Conservation (phyloP, 192 early-diverging fungal genomes). For the Pilobolus umbonatus region DNA sequence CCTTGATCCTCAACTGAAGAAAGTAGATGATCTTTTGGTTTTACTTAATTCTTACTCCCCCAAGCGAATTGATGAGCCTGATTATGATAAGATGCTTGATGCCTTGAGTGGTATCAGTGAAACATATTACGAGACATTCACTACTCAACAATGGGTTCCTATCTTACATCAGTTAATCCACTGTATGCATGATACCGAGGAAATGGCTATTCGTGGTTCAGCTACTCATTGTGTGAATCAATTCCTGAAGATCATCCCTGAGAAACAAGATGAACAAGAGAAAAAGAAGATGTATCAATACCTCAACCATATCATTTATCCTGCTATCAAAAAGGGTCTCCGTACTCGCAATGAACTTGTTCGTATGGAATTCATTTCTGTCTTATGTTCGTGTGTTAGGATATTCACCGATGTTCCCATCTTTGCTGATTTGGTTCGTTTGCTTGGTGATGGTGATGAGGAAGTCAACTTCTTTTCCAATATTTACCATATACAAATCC, state of each 20-base stretch:
- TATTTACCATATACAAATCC: constrained; percentile 91
- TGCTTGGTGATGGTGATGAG: constrained; percentile 74
- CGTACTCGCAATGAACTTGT: constrained; percentile 49
- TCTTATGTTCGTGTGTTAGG: constrained; percentile 61
- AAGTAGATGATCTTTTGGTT: constrained; percentile 51
- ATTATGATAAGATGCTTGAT: constrained; percentile 78
- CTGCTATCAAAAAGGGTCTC: constrained; percentile 67
- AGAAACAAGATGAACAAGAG: constrained; percentile 12
- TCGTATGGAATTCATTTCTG: constrained; percentile 63
- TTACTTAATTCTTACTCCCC: constrained; percentile 80
- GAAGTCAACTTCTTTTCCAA: constrained; percentile 96
- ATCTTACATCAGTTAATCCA: constrained; percentile 84
- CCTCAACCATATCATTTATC: constrained; percentile 61
- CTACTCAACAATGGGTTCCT: constrained; percentile 78
- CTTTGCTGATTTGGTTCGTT: constrained; percentile 58
- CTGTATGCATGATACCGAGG: constrained; percentile 76
- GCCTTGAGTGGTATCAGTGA: constrained; percentile 72
- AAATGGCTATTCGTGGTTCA: constrained; percentile 83
- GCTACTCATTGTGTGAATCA: constrained; percentile 68
- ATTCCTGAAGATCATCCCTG: constrained; percentile 59
- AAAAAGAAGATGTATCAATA: constrained; percentile 41
- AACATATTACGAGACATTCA: constrained; percentile 60
- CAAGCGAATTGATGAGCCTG: constrained; percentile 76
- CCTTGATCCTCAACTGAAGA: constrained; percentile 47
- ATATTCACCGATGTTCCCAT: constrained; percentile 51